These are phyloP conservation scores for Aspergillus sp. DNA, from an alignment of 2,329 filamentous ascomycete genomes.

Conservation along the genomic window DNA sequence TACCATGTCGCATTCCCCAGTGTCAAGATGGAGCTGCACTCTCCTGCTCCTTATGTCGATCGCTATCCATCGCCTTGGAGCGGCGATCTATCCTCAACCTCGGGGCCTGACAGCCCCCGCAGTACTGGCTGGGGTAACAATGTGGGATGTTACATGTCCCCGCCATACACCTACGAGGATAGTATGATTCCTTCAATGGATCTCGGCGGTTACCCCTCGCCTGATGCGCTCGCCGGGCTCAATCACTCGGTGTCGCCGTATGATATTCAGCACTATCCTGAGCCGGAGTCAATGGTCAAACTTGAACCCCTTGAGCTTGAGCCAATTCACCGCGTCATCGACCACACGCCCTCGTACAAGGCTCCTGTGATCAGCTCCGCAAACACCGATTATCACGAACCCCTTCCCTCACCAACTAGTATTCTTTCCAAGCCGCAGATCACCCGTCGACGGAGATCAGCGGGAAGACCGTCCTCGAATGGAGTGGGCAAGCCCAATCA, in stretches of 20 bases:
- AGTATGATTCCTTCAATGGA: slow-evolving; percentile 7
- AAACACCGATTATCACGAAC: too few species aligned
- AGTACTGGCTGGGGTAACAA: slow-evolving; percentile 9
- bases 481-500: too few species aligned
- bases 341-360: too few species aligned
- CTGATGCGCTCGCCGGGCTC: slow-evolving; percentile 7
- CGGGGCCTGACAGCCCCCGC: slow-evolving; percentile 20
- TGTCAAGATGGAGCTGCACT: slow-evolving; percentile 1
- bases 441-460: too few species aligned
- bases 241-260: slow-evolving; percentile 6
- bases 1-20: neutral
- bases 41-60: slow-evolving; percentile 1
- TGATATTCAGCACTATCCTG: neutral
- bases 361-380: too few species aligned
- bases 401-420: too few species aligned
- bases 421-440: too few species aligned
- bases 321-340: too few species aligned
- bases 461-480: too few species aligned
- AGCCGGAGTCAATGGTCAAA: too few species aligned
- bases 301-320: too few species aligned
- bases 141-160: slow-evolving; percentile 15
- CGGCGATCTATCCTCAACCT: slow-evolving; percentile 15
- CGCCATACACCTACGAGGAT: slow-evolving; percentile 15
- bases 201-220: slow-evolving; percentile 10
- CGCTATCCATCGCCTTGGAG: slow-evolving; percentile 13